Evolutionary conservation across 768 basidiomycete genomes (phyloP), one percentile per base, ranked within the genome.

Genomic region (Amylocystis lapponica): DNA sequence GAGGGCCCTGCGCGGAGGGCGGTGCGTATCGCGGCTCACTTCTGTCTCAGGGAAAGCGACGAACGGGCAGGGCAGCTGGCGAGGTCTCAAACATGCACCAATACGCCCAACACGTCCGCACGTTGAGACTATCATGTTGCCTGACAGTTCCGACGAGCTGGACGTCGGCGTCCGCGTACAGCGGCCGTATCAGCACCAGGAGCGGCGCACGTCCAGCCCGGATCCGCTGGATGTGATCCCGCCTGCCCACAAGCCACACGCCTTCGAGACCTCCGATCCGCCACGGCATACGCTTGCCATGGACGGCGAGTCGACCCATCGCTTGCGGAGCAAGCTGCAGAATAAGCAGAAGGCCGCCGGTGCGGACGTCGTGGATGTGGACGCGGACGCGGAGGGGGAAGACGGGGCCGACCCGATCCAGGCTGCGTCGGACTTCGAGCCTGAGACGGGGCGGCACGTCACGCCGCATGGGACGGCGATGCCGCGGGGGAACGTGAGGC

Each of bases 201-300:
- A 29, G 23, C 13, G 23, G 39, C 13, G 27, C 7, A 30, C 21
- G 4, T 43, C 49, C 2, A 47, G 39, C 2, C 49, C 49, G 7
- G 46, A 50, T 26, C 49, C 49, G 1, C 9, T 50, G 4, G 49
- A 47, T 30, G 36, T 25, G n/a, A 25, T 50, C 41, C 7, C 29
- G 13, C 2, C 21, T n/a, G 32, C 32, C 5, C 7, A 19, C 14
- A n/a, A 13, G 6, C 19, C 32, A n/a, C 32, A 33, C 19, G 7
- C 6, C 19, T 5, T 19, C 19, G n/a, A n/a, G 6, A 6, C 32
- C 7, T 19, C 32, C 14, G 32, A 33, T 5, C 32, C 32, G 19
- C 32, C 6, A 5, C 32, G 32, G n/a, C 32, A n/a, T 6, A 7
- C 32, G 5, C 32, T n/a, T 13, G 32, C 19, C 7, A 5, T 5